These are phyloP conservation scores for Monsonia emarginata DNA, from an alignment of 441 rosid genomes.

Conservation along the genomic window DNA sequence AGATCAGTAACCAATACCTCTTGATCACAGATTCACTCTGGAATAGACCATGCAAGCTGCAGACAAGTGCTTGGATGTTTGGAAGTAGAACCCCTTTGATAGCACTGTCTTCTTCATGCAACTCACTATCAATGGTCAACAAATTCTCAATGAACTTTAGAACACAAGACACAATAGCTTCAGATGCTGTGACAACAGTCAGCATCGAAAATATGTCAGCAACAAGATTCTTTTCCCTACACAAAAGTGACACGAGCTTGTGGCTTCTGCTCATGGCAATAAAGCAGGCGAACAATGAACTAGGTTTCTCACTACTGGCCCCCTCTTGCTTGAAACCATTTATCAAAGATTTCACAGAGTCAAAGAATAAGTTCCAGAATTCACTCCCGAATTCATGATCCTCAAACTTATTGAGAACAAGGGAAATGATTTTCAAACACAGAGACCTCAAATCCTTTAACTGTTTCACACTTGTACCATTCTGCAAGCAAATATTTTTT, in stretches of 20 bases:
- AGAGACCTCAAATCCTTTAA: conserved; percentile 75
- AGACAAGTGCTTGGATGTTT: conserved; percentile 50
- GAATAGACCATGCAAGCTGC: conserved; percentile 64
- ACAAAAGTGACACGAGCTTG: conserved; percentile 46
- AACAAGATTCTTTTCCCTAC: conserved; percentile 57
- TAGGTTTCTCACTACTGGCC: conserved; percentile 90
- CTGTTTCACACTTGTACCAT: conserved; percentile 41
- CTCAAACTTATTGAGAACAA: conserved; percentile 69
- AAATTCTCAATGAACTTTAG: conserved; percentile 75
- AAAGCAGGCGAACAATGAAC: conserved; percentile 82
- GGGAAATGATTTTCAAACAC: conserved; percentile 62
- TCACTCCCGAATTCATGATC: conserved; percentile 64
- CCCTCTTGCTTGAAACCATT: conserved; percentile 80
- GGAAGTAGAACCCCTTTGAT: conserved; percentile 41
- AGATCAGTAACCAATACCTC: conserved; percentile 40
- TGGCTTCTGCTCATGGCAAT: conserved; percentile 80
- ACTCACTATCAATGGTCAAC: conserved; percentile 54
- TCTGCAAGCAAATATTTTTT: conserved; percentile 34
- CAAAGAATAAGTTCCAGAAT: conserved; percentile 82
- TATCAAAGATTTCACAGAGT: conserved; percentile 59
- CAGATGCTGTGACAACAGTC: conserved; percentile 60
- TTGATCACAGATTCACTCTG: conserved; percentile 39
- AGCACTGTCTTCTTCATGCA: conserved; percentile 37
- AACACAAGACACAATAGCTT: conserved; percentile 57
- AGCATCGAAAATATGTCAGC: conserved; percentile 79